Evolutionary conservation across 345 rosid species (phyloP), one percentile per base, ranked within the genome.

Genomic region (Aquilaria malaccensis): DNA sequence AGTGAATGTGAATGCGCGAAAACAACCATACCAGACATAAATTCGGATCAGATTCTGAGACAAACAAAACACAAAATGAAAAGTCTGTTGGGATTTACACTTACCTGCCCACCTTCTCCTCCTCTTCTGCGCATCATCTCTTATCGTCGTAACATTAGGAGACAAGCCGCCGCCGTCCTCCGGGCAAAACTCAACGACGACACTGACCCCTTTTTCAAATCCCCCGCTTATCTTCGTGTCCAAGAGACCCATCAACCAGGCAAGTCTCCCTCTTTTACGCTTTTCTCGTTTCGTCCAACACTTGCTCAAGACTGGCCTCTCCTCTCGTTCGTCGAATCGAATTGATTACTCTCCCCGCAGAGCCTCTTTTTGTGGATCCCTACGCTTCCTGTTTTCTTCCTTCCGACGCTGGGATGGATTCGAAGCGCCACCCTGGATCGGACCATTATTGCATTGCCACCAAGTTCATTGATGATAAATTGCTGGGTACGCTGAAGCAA

Each of bases 361-460:
- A 22, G 22, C 22, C 22, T 22, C 22, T 22, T 22, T 22, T 22
- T 22, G 22, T 22, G 22, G 96, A 89, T 73, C 90, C 91, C 13
- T 89, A 85, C 66, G 91, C 97, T 1, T 87, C 86, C 70, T 93
- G 98, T 80, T 76, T 93, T 60, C 78, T 85, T 50, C 74, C 81
- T 70, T 64, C 86, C 32, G 61, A 61, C 30, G 45, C 69, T 55
- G 76, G 22, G 22, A 22, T 22, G 22, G 22, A 82, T 59, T 55
- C 62, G 67, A 71, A 81, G 67, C 70, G 67, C 55, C 43, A 9
- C 43, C 43, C 43, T 5, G 43, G 62, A 66, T 60, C 76, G 41
- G 79, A 79, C 45, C 93, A 81, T 59, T 87, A 89, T 65, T 81
- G 91, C 76, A 74, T 93, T 59, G 85, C 97, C 10, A 87, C 94